These are phyloP conservation scores for Margaritispora aquatica DNA, from an alignment of 495 filamentous ascomycete species.

Conservation along the genomic window DNA sequence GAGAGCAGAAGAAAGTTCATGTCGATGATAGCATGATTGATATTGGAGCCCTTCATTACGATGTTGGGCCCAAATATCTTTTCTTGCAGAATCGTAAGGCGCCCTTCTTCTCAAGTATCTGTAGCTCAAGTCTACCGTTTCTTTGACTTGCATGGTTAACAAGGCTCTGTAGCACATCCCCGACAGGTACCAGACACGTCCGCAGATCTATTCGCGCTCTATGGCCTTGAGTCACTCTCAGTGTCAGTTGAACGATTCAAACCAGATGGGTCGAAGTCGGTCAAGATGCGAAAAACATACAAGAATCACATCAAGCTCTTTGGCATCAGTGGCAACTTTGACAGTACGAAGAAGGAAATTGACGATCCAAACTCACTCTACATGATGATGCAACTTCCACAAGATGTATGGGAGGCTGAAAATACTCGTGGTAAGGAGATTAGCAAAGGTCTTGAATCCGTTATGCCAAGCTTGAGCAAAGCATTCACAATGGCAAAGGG, in stretches of 20 bases:
- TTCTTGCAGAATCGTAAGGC: constrained; percentile 57
- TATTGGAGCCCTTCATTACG: constrained; percentile 45
- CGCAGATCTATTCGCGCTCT: constrained; percentile 47
- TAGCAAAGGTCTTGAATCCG: constrained; percentile 38
- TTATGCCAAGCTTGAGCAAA: constrained; percentile 28
- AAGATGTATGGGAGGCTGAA: constrained; percentile 49
- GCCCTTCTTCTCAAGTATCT: constrained; percentile 31
- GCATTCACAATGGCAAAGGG: constrained; percentile 45
- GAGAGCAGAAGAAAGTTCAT: constrained; percentile 49
- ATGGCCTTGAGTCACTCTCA: constrained; percentile 40
- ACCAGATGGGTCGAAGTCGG: constrained; percentile 35
- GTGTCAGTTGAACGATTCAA: constrained; percentile 46
- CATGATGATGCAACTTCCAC: constrained; percentile 41
- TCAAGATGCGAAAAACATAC: constrained; percentile 55
- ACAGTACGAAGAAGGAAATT: constrained; percentile 40
- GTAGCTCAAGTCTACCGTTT: constrained; percentile 4
- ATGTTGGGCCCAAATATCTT: constrained; percentile 53
- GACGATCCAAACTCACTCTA: constrained; percentile 31
- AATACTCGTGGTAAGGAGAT: constrained; percentile 49
- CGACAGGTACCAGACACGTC: constrained; percentile 31
- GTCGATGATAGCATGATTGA: constrained; percentile 38
- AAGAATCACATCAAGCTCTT: constrained; percentile 51
- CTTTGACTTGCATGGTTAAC: constrained; percentile 41
- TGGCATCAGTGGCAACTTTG: constrained; percentile 46
- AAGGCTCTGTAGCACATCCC: constrained; percentile 39